These are phyloP conservation scores for Stachybotrys chlorohalonatus DNA, from an alignment of 2,329 filamentous ascomycete genomes.

Conservation along the genomic window DNA sequence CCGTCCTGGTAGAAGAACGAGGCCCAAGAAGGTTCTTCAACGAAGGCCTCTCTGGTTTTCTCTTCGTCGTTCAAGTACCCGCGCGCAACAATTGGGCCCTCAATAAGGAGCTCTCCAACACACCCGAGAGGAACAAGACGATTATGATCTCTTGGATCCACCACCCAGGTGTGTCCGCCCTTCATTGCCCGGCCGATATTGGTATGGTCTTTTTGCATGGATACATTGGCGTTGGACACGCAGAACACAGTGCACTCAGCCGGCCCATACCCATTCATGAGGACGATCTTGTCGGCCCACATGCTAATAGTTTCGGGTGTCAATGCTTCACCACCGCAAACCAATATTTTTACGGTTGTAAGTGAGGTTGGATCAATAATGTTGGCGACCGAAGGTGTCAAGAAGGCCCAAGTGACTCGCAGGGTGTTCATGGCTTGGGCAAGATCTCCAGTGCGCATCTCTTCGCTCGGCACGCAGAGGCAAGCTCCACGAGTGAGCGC, in stretches of 20 bases:
- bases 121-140: slow-evolving; percentile 7
- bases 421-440: slow-evolving; percentile 7
- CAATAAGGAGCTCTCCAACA: slow-evolving; percentile 10
- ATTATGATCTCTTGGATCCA: slow-evolving; percentile 9
- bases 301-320: slow-evolving; percentile 5
- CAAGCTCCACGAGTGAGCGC: slow-evolving; percentile 8
- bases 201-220: not conserved
- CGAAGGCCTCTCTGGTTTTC: slow-evolving; percentile 1
- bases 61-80: slow-evolving; percentile 2
- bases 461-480: slow-evolving; percentile 13
- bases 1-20: slow-evolving; percentile 6
- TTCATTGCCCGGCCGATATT: slow-evolving; percentile 5
- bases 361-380: slow-evolving; percentile 10
- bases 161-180: slow-evolving; percentile 8
- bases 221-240: slow-evolving; percentile 3
- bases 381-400: slow-evolving; percentile 14
- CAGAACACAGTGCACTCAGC: slow-evolving; percentile 10
- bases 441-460: slow-evolving; percentile 9
- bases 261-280: slow-evolving; percentile 14
- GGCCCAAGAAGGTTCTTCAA: not conserved
- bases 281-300: slow-evolving; percentile 8
- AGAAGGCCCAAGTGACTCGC: slow-evolving; percentile 10
- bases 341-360: slow-evolving; percentile 5
- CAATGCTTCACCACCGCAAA: slow-evolving; percentile 12
- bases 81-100: slow-evolving; percentile 7